phyloP scores from a whole-genome alignment of 345 rosid species.

The Eucalyptus globulus region DNA sequence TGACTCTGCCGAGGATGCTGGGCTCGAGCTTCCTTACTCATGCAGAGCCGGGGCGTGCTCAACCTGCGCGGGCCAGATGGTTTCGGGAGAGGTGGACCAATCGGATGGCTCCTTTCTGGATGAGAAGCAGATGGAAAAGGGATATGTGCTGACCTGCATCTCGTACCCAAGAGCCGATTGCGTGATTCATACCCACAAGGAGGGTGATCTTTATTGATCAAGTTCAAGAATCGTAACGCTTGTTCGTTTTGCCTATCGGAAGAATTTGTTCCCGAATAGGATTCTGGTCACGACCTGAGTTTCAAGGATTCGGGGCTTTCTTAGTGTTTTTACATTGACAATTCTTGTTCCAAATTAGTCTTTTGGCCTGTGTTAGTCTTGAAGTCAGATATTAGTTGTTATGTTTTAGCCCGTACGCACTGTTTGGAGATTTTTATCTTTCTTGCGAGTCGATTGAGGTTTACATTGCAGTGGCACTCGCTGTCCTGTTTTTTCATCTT shows the following conservation, averaged over 20 bases:
- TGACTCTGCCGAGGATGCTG: constrained; percentile 43
- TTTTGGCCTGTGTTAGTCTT: background rate
- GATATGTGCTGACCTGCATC: constrained; percentile 38
- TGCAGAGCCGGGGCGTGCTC: constrained; percentile 60
- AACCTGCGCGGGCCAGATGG: constrained; percentile 37
- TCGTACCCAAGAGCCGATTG: constrained; percentile 41
- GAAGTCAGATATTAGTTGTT: background rate
- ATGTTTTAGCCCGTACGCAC: background rate
- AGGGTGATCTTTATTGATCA: constrained; percentile 17
- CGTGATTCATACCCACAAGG: constrained; percentile 49
- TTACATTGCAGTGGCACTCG: background rate
- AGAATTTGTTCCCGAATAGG: background rate
- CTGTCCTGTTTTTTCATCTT: background rate
- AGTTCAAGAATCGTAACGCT: background rate
- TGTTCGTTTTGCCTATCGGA: background rate
- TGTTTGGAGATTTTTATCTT: background rate
- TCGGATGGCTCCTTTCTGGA: constrained; percentile 51
- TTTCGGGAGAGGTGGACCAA: constrained; percentile 38
- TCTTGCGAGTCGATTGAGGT: background rate
- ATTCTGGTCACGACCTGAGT: background rate
- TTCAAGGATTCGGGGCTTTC: background rate
- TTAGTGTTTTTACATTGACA: background rate
- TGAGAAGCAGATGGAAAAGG: constrained; percentile 31
- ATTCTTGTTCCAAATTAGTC: background rate
- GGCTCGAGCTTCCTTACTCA: constrained; percentile 43